These are phyloP conservation scores for Chloris gayana DNA, from an alignment of 176 grass and related monocot genomes.

Conservation along the genomic window DNA sequence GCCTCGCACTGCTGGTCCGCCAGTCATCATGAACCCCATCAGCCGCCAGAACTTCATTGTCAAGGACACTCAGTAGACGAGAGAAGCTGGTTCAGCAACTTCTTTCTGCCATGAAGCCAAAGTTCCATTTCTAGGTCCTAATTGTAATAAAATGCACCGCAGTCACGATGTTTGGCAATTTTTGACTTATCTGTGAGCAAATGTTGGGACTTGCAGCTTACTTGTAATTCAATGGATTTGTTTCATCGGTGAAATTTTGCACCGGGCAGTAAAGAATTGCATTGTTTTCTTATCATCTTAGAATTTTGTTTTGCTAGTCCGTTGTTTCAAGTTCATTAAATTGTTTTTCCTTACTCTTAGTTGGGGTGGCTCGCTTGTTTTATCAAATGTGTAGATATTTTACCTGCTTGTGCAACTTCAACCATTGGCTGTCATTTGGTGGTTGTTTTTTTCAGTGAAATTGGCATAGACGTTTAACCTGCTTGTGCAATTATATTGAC, in stretches of 20 bases:
- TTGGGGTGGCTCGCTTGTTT: background rate
- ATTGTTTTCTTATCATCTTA: background rate
- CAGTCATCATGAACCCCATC: constrained; percentile 93
- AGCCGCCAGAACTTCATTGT: constrained; percentile 94
- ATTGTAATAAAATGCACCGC: constrained; percentile 34
- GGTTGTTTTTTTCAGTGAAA: background rate
- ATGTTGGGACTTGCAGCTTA: constrained; percentile 6
- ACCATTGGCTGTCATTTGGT: background rate
- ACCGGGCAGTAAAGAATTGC: constrained; percentile 38
- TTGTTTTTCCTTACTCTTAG: background rate
- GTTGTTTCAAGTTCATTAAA: background rate
- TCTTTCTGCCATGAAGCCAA: constrained; percentile 24
- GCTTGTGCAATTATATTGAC: background rate
- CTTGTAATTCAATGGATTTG: constrained; percentile 1
- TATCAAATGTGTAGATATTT: background rate
- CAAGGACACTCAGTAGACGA: constrained; percentile 44
- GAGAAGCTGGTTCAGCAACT: background rate
- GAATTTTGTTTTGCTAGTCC: background rate
- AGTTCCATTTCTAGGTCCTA: constrained; percentile 29
- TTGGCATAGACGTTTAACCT: background rate
- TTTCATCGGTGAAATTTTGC: constrained; percentile 21
- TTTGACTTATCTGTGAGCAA: background rate
- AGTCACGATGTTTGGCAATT: constrained; percentile 11
- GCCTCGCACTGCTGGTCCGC: constrained; percentile 85
- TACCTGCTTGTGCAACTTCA: background rate